Percentiles rank a stretch among this genome's conserved stretches.
Evolutionary conservation across 2,329 filamentous ascomycete genomes (phyloP).

Genomic region (Aureobasidium sp.): DNA sequence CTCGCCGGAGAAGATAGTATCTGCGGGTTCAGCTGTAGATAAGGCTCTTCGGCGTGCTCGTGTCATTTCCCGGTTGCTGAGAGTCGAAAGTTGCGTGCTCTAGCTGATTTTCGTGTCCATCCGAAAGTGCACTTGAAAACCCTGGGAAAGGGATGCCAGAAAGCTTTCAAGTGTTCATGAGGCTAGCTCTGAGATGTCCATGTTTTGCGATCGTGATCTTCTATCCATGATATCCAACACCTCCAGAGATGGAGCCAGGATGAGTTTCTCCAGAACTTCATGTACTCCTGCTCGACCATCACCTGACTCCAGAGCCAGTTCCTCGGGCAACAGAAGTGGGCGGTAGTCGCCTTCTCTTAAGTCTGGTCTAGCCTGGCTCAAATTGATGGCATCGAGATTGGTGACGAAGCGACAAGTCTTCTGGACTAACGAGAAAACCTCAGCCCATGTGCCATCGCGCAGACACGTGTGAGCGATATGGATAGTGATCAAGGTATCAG

Average conservation of each 20-base stretch:
- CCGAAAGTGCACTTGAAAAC: too few species aligned
- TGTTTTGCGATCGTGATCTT: not conserved
- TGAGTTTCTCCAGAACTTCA: not conserved
- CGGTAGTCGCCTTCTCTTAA: not conserved
- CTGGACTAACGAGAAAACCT: not conserved
- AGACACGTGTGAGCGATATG: not conserved
- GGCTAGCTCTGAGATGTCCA: not conserved
- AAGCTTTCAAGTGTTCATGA: not conserved
- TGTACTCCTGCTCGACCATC: not conserved
- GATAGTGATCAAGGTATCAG: not conserved
- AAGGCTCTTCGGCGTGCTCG: too few species aligned
- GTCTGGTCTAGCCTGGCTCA: not conserved
- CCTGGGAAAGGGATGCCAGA: too few species aligned
- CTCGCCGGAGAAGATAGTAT: too few species aligned
- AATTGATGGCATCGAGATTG: not conserved
- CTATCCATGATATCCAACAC: not conserved
- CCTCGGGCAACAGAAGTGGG: not conserved
- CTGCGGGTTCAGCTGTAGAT: too few species aligned
- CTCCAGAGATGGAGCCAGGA: not conserved
- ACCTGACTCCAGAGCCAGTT: not conserved
- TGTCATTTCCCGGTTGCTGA: too few species aligned
- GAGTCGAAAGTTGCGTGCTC: too few species aligned
- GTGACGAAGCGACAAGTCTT: not conserved
- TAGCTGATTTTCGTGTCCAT: too few species aligned
- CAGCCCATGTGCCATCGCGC: not conserved